Evolutionary conservation across 2,329 filamentous ascomycete genomes (phyloP), one percentile per base, ranked within the genome.

Genomic region (Leptosphaerulina australis): DNA sequence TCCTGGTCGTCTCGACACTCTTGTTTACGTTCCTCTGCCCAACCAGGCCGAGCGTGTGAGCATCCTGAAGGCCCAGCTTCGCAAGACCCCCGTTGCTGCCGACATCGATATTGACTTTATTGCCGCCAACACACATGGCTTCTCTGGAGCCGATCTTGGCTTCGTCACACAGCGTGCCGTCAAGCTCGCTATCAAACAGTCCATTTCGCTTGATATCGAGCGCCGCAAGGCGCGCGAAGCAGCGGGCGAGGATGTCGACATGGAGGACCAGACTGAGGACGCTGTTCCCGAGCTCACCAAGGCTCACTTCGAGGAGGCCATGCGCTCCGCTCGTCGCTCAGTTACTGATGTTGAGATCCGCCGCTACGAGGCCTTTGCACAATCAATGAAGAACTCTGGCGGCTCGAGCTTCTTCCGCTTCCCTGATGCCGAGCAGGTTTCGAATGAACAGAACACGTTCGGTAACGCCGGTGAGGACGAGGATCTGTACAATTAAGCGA

Each of bases 141-240:
- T 97, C 85, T 97, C 94, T 49, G 94, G 94, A 92, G 94, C 94
- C 70, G 94, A 99, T 88, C 84, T 99, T 74, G 94, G 94, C 58
- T 99, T 97, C 81, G 92, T 99, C 73, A 97, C 94, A 18, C 94
- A 99, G 81, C 91, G 94, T 75, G 94, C 94, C 44, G 94, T 96
- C 82, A 99, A 99, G 86, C 87, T 97, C 70, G 94, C 94, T 66
- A 99, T 99, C 81, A 99, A 99, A 84, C 88, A 99, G 80, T 87
- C 93, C 22, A 99, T 99, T 67, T 81, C 86, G 14, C 73, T 83
- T 36, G 93, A 97, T 56, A 97, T 99, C 64, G 90, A 96, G 78
- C 89, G 90, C 63, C 81, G 83, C 70, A 96, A 96, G 85, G 88
- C 88, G 68, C 91, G 89, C 49, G 93, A 96, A 79, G 92, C 88